Evolutionary conservation across 2,329 filamentous ascomycete species (phyloP), one percentile per base, ranked within the genome.

Genomic region (Aspergillus udagawae): DNA sequence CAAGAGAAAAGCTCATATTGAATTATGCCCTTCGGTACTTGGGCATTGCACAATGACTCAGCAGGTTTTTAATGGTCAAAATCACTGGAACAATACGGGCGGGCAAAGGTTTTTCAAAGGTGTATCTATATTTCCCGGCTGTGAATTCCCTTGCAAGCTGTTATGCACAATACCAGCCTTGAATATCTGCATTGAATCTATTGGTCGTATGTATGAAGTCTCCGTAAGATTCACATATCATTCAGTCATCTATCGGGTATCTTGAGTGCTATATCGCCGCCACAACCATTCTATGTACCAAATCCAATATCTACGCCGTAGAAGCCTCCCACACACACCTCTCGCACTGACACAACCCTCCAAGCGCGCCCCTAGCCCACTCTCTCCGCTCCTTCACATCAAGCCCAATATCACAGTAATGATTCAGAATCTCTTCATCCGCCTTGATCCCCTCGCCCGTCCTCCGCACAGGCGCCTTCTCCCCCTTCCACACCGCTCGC

Each of bases 401-500:
- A 58, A 97, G 72, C 21, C 84, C 81, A 53, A 96, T 82, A 76
- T 97, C 94, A 72, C 92, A 97, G 73, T 99, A 99, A 75, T 97
- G 93, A 70, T 92, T 96, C 60, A 96, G 74, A 48, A 97, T 86
- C 78, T 99, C 93, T 60, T 96, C 86, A 4, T 89, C 92, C 52
- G 84, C 84, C 66, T 80, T 85, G 64, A 97, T 86, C 0, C 64
- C 67, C 65, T 60, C 59, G 3, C 57, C 64, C 47, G 32, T 85
- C 84, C 79, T 80, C 85, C 58, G 50, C 60, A 47, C 35, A 54
- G 55, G 49, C 49, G 62, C 61, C 9, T 45, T 47, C 20, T 44
- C 52, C 4, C 70, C 65, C 55, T 59, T 66, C 75, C 74, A 77
- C 52, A 70, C 65, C n/a, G 71, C 72, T 38, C 65, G 72, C 61